Base-by-base conservation (phyloP, 2,329 filamentous ascomycete genomes). In the Fusarium temperatum region DNA sequence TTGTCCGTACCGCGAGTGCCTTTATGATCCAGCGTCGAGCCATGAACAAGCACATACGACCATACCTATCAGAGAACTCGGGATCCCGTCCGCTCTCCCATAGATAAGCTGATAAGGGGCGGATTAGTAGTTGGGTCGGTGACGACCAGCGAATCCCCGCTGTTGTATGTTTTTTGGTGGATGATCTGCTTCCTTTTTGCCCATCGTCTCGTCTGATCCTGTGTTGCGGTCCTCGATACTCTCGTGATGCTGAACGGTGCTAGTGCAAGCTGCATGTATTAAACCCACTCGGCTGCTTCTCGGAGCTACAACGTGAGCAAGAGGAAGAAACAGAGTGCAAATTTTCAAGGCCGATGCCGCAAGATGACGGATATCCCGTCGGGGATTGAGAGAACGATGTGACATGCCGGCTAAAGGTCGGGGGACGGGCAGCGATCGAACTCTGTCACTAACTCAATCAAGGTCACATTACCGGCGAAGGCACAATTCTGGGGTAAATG, bases 1-100 rank as follows among this genome's bases (percentile, higher is more conserved):
- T 22, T 48, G 8, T 17, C 0, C 24, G 2, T 5, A 0, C 9
- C 0, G 4, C 1, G 0, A 8, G 3, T n/a, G 2, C 1, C 20
- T 30, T 0, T 6, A 50, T 50, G 0, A 15, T 7, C 32, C 6
- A 35, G 32, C 1, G 4, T 6, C 10, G n/a, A 8, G 17, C 8
- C 0, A 0, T 2, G 0, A 14, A 14, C 17, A 6, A 24, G 4
- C 17, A 53, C 48, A 53, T 53, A 53, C 48, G 30, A 35, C 48
- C 48, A 53, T 53, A 53, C 48, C 30, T 53, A 53, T 35, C 48
- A 51, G 48, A 51, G 8, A 51, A 51, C 48, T 51, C 48, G 48
- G 48, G 48, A 51, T 51, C 48, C 48, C 48, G 48, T 51, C 48
- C 48, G 48, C 48, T 51, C 48, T 35, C 48, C 48, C 48, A 51